Conservation (phyloP, 169 alveolate species). For the Eimeria praecox region DNA sequence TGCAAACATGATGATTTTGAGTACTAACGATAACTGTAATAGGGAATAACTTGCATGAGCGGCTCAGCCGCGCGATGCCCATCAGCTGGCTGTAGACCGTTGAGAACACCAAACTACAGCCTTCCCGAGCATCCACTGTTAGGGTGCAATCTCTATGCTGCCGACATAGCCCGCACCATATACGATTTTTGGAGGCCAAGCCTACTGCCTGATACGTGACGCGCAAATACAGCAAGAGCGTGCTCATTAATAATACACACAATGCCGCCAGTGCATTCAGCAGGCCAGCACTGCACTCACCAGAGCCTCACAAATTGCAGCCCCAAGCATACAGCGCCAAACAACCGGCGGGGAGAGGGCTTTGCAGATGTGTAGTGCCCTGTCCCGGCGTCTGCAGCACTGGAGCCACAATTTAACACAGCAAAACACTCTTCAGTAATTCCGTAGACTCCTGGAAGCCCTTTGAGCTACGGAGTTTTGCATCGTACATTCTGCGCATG, state of each 20-base stretch:
- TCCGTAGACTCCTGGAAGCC: too few relatives aligned
- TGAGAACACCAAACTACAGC: neutral
- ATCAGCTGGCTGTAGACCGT: neutral
- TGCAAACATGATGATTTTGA: neutral
- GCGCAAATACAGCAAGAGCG: neutral
- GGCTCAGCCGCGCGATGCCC: too few relatives aligned
- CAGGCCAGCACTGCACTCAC: neutral
- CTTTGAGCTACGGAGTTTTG: neutral
- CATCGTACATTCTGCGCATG: neutral
- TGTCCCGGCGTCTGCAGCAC: neutral
- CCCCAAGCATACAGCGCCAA: neutral
- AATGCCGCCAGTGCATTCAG: neutral
- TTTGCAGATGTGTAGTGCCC: too few relatives aligned
- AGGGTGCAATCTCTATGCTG: neutral
- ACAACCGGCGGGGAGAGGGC: neutral
- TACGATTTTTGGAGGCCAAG: neutral
- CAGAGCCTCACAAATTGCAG: neutral
- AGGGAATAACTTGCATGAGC: neutral
- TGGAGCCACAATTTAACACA: neutral
- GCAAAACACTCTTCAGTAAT: neutral
- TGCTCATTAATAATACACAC: neutral
- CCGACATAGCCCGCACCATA: neutral
- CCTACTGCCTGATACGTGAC: neutral
- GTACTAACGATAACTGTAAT: neutral
- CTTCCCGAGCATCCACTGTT: neutral